These are phyloP conservation scores for Rhododendron vialii DNA, from an alignment of 148 eudicot species.

Conservation along the genomic window DNA sequence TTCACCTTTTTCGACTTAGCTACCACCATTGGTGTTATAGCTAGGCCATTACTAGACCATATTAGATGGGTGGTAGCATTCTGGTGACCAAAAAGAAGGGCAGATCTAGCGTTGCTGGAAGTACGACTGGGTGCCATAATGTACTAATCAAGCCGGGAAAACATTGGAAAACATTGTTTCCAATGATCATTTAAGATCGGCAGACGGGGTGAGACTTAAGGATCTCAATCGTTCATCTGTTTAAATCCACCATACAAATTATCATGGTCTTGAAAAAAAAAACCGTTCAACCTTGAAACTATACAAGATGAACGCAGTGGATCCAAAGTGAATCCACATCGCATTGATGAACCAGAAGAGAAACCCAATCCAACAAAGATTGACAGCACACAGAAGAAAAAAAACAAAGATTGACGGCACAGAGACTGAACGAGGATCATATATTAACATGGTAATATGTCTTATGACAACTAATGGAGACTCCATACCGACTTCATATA, in stretches of 20 bases:
- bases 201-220: neutral
- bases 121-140: neutral
- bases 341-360: neutral
- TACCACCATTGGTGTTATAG: too few species aligned
- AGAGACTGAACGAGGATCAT: neutral
- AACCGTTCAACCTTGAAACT: neutral
- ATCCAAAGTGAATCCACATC: neutral
- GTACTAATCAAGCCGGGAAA: neutral
- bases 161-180: neutral
- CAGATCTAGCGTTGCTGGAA: neutral
- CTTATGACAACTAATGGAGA: neutral
- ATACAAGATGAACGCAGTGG: neutral
- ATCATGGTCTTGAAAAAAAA: neutral
- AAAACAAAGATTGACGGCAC: neutral
- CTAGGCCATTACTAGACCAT: neutral
- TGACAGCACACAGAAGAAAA: neutral
- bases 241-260: neutral
- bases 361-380: neutral
- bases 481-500: slow-evolving; percentile 1
- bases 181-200: neutral
- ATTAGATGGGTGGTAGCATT: too few species aligned
- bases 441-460: neutral
- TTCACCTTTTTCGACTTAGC: neutral
- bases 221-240: neutral
- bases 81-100: neutral